phyloP scores from a whole-genome alignment of 208 protist species.

The Trypanosoma avium region DNA sequence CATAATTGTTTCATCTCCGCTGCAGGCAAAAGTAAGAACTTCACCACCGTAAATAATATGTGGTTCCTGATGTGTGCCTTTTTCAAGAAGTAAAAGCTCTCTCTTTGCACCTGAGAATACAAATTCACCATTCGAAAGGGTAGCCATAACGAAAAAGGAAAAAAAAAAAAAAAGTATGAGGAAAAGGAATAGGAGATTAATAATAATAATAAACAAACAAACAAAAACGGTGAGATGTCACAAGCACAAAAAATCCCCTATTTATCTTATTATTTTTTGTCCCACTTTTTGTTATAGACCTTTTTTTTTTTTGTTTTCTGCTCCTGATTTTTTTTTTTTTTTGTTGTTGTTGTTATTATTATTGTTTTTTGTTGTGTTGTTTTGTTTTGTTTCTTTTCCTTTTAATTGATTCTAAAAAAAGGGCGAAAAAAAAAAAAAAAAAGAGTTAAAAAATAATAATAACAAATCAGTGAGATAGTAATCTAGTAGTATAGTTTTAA shows the following conservation, averaged over 20 bases:
- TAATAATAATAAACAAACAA: too few relatives aligned
- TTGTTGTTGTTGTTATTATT: not conserved
- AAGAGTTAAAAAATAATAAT: constrained; percentile 9
- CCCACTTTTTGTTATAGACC: too few relatives aligned
- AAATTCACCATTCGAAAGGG: constrained; percentile 24
- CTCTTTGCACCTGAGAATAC: constrained; percentile 11
- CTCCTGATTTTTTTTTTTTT: not conserved
- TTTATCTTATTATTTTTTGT: too few relatives aligned
- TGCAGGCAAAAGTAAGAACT: constrained; percentile 32
- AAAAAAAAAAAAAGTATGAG: constrained; percentile 10
- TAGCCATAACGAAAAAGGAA: constrained; percentile 8
- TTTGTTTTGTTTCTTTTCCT: constrained; percentile 3
- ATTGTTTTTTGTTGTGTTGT: not conserved
- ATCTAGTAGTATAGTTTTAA: too few relatives aligned
- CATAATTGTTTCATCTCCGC: constrained; percentile 27
- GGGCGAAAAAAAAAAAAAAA: constrained; percentile 2
- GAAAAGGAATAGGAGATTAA: too few relatives aligned
- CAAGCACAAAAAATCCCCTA: not conserved
- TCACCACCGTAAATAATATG: constrained; percentile 42
- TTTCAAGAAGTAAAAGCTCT: constrained; percentile 21
- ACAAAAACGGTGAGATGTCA: not conserved
- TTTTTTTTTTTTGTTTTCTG: constrained; percentile 3
- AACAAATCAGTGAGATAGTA: too few relatives aligned
- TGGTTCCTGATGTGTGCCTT: constrained; percentile 12
- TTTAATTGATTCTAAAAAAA: too few relatives aligned